phyloP scores from a whole-genome alignment of 2,329 filamentous ascomycete genomes.

The Arthrobotrys sphaeroides region DNA sequence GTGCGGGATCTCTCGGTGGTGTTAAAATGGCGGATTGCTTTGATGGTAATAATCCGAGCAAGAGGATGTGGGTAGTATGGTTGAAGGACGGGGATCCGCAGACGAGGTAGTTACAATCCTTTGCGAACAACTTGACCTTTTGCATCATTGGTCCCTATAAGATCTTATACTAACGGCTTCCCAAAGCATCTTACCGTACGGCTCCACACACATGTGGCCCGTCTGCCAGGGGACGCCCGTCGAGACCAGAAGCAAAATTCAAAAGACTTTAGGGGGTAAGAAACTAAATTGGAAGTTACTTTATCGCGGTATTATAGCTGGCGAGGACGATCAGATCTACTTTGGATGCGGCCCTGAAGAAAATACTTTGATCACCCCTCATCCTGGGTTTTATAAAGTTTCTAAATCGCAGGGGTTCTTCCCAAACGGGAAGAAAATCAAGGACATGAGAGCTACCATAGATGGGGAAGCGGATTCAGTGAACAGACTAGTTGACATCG shows the following conservation, averaged over 20 bases:
- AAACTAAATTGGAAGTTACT: not conserved
- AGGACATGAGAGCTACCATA: not conserved
- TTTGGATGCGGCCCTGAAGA: conserved; percentile 9
- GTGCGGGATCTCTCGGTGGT: not conserved
- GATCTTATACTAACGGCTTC: not conserved
- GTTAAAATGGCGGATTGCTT: not conserved
- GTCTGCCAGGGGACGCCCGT: not conserved
- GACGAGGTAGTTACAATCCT: no score
- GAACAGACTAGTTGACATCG: not conserved
- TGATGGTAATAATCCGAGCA: not conserved
- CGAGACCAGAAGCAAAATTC: not conserved
- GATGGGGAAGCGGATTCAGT: not conserved
- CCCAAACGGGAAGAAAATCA: not conserved
- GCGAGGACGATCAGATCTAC: not conserved
- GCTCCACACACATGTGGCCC: conserved; percentile 4
- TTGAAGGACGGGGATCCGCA: not conserved
- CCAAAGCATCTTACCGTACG: conserved; percentile 7
- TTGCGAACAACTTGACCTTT: no score
- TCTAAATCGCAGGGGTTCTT: conserved; percentile 6
- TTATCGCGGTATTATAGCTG: not conserved
- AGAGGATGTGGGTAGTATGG: conserved; percentile 19
- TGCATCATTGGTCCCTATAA: no score
- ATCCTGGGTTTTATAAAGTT: conserved; percentile 24
- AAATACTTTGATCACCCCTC: not conserved
- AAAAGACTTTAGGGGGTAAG: not conserved